Conservation (phyloP, 1,284 basidiomycete genomes). For the Sporisorium scitamineum region DNA sequence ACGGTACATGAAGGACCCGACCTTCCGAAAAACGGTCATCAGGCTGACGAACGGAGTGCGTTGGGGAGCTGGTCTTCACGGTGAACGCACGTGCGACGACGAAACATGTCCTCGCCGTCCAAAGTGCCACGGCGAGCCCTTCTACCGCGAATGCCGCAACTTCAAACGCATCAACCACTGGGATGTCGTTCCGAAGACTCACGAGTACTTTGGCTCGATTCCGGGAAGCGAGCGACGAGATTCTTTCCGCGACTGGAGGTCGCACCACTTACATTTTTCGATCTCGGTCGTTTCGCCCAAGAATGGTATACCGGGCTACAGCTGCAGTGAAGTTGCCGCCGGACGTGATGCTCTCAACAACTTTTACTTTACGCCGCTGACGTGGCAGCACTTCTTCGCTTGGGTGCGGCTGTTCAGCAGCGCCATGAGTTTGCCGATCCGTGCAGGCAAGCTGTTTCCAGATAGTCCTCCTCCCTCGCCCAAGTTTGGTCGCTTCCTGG, state of each 20-base stretch:
- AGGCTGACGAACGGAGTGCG: constrained; percentile 88
- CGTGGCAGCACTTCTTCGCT: constrained; percentile 89
- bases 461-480: constrained; percentile 79
- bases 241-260: constrained; percentile 89
- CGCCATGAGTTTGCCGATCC: constrained; percentile 83
- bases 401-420: constrained; percentile 91
- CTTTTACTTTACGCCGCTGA: constrained; percentile 86
- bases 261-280: constrained; percentile 93
- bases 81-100: constrained; percentile 86
- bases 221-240: constrained; percentile 72
- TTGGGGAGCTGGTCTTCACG: constrained; percentile 85
- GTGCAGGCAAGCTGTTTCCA: constrained; percentile 85
- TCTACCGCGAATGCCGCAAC: constrained; percentile 82
- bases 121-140: constrained; percentile 76
- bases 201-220: constrained; percentile 70
- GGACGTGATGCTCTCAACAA: constrained; percentile 73
- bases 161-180: constrained; percentile 88
- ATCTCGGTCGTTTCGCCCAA: constrained; percentile 80
- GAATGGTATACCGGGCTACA: constrained; percentile 61
- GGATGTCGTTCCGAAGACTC: constrained; percentile 77
- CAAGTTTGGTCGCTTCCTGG: constrained; percentile 89
- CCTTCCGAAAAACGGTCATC: constrained; percentile 62
- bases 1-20: constrained; percentile 59
- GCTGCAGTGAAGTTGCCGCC: constrained; percentile 19
- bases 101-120: constrained; percentile 73